Conservation (phyloP, 768 basidiomycete genomes). For the Boletus sp. region DNA sequence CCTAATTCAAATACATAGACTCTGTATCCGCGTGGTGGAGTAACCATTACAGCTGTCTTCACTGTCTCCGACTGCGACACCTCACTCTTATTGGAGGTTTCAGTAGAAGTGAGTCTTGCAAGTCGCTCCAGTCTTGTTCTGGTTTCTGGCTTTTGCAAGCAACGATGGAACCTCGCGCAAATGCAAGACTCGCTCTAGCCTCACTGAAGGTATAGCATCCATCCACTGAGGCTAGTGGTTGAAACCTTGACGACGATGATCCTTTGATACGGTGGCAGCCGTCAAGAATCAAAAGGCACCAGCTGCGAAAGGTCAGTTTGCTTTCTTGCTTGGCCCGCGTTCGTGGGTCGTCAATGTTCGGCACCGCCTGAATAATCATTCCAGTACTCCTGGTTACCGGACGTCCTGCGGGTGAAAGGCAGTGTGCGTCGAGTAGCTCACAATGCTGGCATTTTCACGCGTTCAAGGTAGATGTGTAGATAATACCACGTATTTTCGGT, state of each 20-base stretch:
- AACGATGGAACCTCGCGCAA: slow-evolving; percentile 25
- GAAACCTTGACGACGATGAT: neutral
- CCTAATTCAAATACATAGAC: slow-evolving; percentile 1
- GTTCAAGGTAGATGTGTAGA: slow-evolving; percentile 37
- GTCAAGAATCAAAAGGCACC: slow-evolving; percentile 46
- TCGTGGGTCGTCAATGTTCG: neutral
- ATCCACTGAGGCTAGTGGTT: neutral
- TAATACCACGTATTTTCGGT: slow-evolving; percentile 67
- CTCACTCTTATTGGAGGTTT: neutral
- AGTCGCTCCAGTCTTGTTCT: neutral
- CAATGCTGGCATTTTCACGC: neutral
- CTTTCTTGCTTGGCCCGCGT: neutral
- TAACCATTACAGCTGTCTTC: neutral
- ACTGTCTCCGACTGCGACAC: neutral
- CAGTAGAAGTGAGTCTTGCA: neutral
- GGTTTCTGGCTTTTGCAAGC: neutral
- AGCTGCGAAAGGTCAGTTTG: slow-evolving; percentile 47
- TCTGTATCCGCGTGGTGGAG: neutral
- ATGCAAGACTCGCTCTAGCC: slow-evolving; percentile 12
- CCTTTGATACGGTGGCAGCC: slow-evolving; percentile 25
- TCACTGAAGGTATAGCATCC: slow-evolving; percentile 26
- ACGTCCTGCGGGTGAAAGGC: slow-evolving; percentile 80
- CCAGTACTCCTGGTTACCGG: slow-evolving; percentile 87
- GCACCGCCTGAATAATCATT: neutral
- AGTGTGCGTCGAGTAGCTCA: slow-evolving; percentile 51